Conservation (phyloP, 179 eudicot genomes). For the Camellia oleifera region DNA sequence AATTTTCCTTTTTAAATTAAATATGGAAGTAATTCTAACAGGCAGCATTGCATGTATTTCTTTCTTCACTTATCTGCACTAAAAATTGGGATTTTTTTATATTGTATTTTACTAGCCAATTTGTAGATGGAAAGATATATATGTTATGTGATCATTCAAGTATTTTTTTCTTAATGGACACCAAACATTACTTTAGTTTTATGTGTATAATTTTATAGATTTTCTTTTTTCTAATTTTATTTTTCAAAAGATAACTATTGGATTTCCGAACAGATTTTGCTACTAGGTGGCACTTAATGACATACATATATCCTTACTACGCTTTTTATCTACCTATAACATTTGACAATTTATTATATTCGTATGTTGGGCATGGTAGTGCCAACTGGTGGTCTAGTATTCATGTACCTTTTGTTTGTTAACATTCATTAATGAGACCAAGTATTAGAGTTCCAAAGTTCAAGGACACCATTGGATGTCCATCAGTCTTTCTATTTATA, state of each 20-base stretch:
- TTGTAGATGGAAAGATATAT: neutral
- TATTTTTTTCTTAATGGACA: neutral
- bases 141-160: neutral
- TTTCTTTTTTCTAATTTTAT: too few relatives aligned
- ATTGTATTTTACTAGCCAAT: neutral
- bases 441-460: too few relatives aligned
- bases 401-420: neutral
- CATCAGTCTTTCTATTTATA: too few relatives aligned
- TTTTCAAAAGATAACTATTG: too few relatives aligned
- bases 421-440: too few relatives aligned
- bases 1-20: neutral
- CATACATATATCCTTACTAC: neutral
- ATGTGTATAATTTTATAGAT: too few relatives aligned
- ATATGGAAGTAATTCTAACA: neutral
- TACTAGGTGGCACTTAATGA: neutral
- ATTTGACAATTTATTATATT: neutral
- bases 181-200: too few relatives aligned
- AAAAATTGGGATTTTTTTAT: neutral
- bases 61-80: neutral
- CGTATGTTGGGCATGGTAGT: too few relatives aligned
- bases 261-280: neutral
- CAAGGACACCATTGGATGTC: neutral
- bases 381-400: neutral
- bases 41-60: neutral
- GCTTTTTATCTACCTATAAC: neutral